Conservation (phyloP, 495 filamentous ascomycete genomes). For the Cudoniella acicularis region DNA sequence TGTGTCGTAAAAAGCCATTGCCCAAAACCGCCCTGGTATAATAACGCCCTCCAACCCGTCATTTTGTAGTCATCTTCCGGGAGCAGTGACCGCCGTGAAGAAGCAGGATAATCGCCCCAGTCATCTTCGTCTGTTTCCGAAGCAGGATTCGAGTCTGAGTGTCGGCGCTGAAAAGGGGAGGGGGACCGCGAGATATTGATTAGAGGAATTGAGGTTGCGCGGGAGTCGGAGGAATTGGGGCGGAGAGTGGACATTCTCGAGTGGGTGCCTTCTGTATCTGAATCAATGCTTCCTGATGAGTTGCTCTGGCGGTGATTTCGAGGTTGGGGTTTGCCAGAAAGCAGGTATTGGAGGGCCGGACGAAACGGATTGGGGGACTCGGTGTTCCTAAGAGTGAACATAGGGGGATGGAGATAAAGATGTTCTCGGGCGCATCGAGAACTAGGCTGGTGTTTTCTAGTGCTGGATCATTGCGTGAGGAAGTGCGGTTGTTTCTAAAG, state of each 20-base stretch:
- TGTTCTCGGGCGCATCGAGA: background rate
- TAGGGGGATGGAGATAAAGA: background rate
- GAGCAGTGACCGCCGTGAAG: slow-evolving; percentile 8
- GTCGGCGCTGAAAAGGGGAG: slow-evolving; percentile 32
- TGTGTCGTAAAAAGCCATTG: slow-evolving; percentile 45
- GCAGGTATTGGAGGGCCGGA: slow-evolving; percentile 38
- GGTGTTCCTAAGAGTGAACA: slow-evolving; percentile 23
- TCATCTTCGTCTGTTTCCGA: slow-evolving; percentile 37
- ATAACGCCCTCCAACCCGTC: slow-evolving; percentile 29
- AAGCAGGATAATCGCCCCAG: slow-evolving; percentile 13
- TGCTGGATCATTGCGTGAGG: background rate
- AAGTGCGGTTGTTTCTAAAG: background rate
- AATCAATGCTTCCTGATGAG: slow-evolving; percentile 24
- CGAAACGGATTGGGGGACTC: slow-evolving; percentile 30
- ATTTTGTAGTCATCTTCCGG: slow-evolving; percentile 27
- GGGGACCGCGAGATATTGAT: slow-evolving; percentile 37
- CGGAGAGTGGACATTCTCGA: slow-evolving; percentile 21
- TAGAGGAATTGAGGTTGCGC: slow-evolving; percentile 29
- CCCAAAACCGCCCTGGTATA: slow-evolving; percentile 40
- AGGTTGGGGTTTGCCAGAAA: slow-evolving; percentile 5
- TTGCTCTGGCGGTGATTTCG: slow-evolving; percentile 12
- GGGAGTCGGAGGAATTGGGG: slow-evolving; percentile 19
- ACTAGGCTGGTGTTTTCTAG: background rate
- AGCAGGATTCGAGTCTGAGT: slow-evolving; percentile 24
- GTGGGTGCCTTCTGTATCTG: slow-evolving; percentile 10